Conservation (phyloP, 805 yeast genomes). For the Suhomyces sp. region DNA sequence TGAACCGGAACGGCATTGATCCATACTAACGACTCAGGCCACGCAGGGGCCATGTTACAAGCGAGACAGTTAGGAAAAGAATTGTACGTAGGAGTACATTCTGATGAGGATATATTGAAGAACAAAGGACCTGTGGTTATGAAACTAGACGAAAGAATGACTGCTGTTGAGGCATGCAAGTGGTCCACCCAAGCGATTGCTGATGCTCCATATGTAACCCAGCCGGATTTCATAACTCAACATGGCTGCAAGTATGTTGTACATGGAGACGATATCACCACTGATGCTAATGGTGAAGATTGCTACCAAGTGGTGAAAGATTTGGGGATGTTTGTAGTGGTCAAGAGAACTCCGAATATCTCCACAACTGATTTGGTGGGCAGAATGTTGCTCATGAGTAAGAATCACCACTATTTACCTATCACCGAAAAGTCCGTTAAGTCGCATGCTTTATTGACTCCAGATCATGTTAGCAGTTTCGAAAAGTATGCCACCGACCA, state of each 20-base stretch:
- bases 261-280: constrained; percentile 96
- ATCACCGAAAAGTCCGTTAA: constrained; percentile 22
- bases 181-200: constrained; percentile 77
- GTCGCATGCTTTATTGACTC: constrained; percentile 24
- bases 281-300: constrained; percentile 94
- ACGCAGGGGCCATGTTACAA: constrained; percentile 94
- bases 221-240: constrained; percentile 70
- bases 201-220: constrained; percentile 91
- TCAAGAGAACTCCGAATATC: constrained; percentile 89
- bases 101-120: constrained; percentile 76
- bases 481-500: constrained; percentile 57
- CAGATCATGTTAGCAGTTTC: constrained; percentile 43
- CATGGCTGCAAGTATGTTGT: constrained; percentile 86
- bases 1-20: not conserved
- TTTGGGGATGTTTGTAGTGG: constrained; percentile 82
- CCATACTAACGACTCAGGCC: constrained; percentile 34
- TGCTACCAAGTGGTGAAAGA: constrained; percentile 84
- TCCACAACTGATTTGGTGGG: constrained; percentile 94
- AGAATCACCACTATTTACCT: constrained; percentile 51
- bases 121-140: constrained; percentile 96
- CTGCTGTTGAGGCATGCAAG: constrained; percentile 86
- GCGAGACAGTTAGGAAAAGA: constrained; percentile 80
- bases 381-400: constrained; percentile 67
- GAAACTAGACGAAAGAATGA: constrained; percentile 71
- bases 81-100: constrained; percentile 84